Evolutionary conservation across 2,329 filamentous ascomycete species (phyloP), one percentile per base, ranked within the genome.

Genomic region (Hypoxylon sp.): DNA sequence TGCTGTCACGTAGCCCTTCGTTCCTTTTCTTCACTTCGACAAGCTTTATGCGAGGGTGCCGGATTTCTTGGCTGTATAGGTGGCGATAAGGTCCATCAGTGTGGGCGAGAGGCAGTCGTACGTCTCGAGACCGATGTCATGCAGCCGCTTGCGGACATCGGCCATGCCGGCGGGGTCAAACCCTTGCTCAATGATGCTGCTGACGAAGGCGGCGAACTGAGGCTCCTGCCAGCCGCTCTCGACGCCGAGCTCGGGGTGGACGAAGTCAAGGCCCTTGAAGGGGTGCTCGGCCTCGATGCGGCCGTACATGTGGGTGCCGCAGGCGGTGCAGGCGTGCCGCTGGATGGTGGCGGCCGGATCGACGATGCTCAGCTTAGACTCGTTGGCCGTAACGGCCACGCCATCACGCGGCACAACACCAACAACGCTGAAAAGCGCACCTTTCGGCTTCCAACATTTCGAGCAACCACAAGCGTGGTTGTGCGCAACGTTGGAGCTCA

Each of bases 381-480:
- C 77, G 74, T 87, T 83, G 66, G 84, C 81, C 0, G 83, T 83
- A 15, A 89, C 83, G 17, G 69, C 67, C 43, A 89, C 60, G 48
- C 83, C 77, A 48, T 83, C 80, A 6, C 73, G 71, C 4, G 87
- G 81, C 2, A 89, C 74, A 49, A 89, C 87, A 55, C 76, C 86
- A 43, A 90, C 79, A 64, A 89, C 68, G 58, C 83, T 83, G 78
- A 90, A 89, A 59, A 89, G 80, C 0, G 85, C 79, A 24, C 84
- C 84, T 2, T 73, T 55, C 4, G 87, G 87, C 73, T 89, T 90
- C 86, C 86, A 90, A 81, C 87, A 89, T 73, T 89, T 87, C 51
- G 85, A 88, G 75, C 87, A 89, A 61, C 87, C 87, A 74, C 87
- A 89, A 52, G 84, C 86, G 74, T 90, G 87, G 78, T 90, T 89